Evolutionary conservation across 2,329 filamentous ascomycete species (phyloP).

Genomic region (Cordyceps farinosa): DNA sequence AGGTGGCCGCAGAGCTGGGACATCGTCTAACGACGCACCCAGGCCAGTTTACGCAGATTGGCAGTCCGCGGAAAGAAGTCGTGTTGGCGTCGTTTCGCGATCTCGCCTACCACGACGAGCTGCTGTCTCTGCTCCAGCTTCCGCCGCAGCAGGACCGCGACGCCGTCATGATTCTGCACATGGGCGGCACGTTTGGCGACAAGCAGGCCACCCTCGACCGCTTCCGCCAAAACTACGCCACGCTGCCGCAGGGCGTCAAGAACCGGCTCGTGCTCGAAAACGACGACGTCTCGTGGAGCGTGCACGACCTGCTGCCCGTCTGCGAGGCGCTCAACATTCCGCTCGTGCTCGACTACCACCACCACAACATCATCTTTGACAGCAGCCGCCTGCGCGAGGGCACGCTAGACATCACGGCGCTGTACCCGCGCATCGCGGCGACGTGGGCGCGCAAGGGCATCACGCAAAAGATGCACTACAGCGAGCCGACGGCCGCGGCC

Average conservation of each 20-base stretch:
- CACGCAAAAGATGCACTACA: slow-evolving; percentile 96
- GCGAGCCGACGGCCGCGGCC: slow-evolving; percentile 62
- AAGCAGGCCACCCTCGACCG: slow-evolving; percentile 74
- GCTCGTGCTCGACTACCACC: slow-evolving; percentile 87
- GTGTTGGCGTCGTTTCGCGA: slow-evolving; percentile 75
- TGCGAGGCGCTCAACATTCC: slow-evolving; percentile 96
- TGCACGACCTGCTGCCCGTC: slow-evolving; percentile 83
- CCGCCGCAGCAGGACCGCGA: slow-evolving; percentile 76
- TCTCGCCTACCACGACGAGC: slow-evolving; percentile 81
- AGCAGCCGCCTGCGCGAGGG: slow-evolving; percentile 68
- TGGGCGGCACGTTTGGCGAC: slow-evolving; percentile 88
- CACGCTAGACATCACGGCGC: slow-evolving; percentile 70
- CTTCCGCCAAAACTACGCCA: slow-evolving; percentile 71
- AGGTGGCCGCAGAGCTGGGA: slow-evolving; percentile 70
- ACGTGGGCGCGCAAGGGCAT: slow-evolving; percentile 85
- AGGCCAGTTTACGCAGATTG: slow-evolving; percentile 89
- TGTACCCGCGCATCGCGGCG: slow-evolving; percentile 73
- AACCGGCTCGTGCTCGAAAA: slow-evolving; percentile 85
- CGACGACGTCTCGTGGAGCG: slow-evolving; percentile 88
- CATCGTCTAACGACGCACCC: slow-evolving; percentile 89
- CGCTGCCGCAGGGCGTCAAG: slow-evolving; percentile 67
- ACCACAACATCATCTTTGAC: slow-evolving; percentile 93
- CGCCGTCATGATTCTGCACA: slow-evolving; percentile 90
- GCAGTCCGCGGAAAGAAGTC: slow-evolving; percentile 74
- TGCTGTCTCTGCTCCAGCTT: slow-evolving; percentile 73